Evolutionary conservation across 1,284 basidiomycete species (phyloP), one percentile per base, ranked within the genome.

Genomic region (Cryptococcus amylolentus): DNA sequence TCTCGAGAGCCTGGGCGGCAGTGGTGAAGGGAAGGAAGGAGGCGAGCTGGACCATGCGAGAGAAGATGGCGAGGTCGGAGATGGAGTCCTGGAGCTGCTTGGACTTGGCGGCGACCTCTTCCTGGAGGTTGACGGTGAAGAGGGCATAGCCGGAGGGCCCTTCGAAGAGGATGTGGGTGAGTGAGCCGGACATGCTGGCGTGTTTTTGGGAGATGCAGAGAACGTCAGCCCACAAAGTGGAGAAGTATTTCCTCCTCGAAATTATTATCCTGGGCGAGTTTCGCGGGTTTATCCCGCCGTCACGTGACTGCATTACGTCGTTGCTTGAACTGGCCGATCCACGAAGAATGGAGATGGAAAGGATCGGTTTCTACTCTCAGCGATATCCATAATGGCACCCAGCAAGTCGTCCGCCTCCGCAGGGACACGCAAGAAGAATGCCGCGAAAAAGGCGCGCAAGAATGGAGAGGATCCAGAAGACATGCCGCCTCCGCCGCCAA

Each of bases 11-110:
- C 76, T 98, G 89, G 1, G 91, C 92, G 41, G 94, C 93, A 64
- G 83, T 93, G 77, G 91, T 92, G 83, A 96, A 98, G 2, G 96
- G 95, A 57, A 87, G 84, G 81, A 98, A 98, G 73, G 89, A 94
- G 77, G 89, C 78, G 69, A 98, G 81, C 70, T 86, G 83, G 65
- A 98, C 89, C 89, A 97, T 95, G 82, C 94, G 93, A 65, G 85
- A 83, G 77, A 99, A 98, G 75, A 91, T 93, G 73, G 86, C 82
- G 69, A 95, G 81, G 78, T 98, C 91, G 65, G 82, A 82, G 68
- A 95, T 87, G 45, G 89, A 88, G 59, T 89, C 86, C 79, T 97
- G 94, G 55, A 94, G 87, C 48, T 84, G 84, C 73, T 84, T 83
- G 51, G 89, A 87, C 71, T 88, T 86, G 54, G 89, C 84, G 38